phyloP scores from a whole-genome alignment of 768 basidiomycete genomes.

The Xerocomellus amylosporus region DNA sequence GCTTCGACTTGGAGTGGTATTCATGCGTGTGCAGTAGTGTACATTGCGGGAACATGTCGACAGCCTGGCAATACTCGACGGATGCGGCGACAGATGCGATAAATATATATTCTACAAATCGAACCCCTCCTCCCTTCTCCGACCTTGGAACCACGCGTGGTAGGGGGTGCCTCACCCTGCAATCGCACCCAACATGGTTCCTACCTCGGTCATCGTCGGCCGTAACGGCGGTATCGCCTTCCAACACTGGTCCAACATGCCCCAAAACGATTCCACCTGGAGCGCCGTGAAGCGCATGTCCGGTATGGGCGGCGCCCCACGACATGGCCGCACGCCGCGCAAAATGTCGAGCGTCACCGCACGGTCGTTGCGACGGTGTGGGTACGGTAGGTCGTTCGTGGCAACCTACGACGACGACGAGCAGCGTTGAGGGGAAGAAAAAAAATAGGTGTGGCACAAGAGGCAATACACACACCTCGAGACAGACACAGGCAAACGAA shows the following conservation, averaged over 20 bases:
- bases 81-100: not conserved
- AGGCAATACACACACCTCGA: slow-evolving; percentile 41
- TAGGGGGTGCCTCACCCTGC: not conserved
- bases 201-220: slow-evolving; percentile 44
- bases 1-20: not conserved
- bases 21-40: not conserved
- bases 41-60: not conserved
- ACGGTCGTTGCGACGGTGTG: slow-evolving; percentile 52
- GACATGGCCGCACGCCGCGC: slow-evolving; percentile 47
- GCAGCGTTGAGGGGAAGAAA: too few species aligned
- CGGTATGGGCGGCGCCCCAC: slow-evolving; percentile 26
- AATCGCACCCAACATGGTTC: slow-evolving; percentile 9
- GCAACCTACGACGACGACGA: slow-evolving; percentile 37
- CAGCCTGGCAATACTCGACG: too few species aligned
- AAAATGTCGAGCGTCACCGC: slow-evolving; percentile 56
- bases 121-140: too few species aligned
- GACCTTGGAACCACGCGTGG: not conserved
- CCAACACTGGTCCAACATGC: slow-evolving; percentile 48
- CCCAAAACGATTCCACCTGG: slow-evolving; percentile 41
- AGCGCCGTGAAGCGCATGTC: slow-evolving; percentile 14
- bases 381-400: slow-evolving; percentile 50
- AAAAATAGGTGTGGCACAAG: too few species aligned
- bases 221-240: slow-evolving; percentile 34
- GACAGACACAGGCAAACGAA: slow-evolving; percentile 56
- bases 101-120: not conserved